Evolutionary conservation across 768 basidiomycete species (phyloP), one percentile per base, ranked within the genome.

Genomic region (Pleurotus ostreatus): DNA sequence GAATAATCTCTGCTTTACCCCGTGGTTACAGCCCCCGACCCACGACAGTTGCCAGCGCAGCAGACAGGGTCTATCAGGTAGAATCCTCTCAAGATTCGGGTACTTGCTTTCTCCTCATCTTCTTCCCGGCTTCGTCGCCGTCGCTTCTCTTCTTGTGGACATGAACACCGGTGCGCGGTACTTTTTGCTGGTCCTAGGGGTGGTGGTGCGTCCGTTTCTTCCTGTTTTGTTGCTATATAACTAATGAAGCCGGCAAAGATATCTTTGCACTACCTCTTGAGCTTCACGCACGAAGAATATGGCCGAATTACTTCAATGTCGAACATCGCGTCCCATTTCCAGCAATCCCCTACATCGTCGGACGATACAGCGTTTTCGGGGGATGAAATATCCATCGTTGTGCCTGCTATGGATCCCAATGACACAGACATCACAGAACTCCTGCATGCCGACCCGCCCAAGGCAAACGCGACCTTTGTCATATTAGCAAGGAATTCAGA

Each of bases 401-500:
- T 49, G 15, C 48, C 48, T n/a, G 16, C 48, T n/a, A 30, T 49
- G 12, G 30, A 30, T 18, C 48, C 48, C 2, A 25, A 49, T 8
- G 48, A 49, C 2, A 34, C 48, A 8, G 48, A 49, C 26, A n/a
- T 49, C 26, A 37, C 30, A 16, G 25, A 49, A n/a, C 48, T 38
- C 15, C 16, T 49, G 1, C 48, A 49, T 37, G 30, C 23, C 12
- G 30, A 16, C 15, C 48, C 48, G 39, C 63, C 56, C 54, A 38
- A 55, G 5, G 76, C 73, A 0, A 78, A 78, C 49, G 76, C 76
- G 3, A 70, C 76, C 0, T 75, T 77, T 57, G 71, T 78, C 18
- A 73, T 78, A 41, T 78, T 96, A 15, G 85, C 81, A 37, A 72
- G 89, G 44, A 92, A 92, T 67, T 70, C 71, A 44, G 89, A 92